These are phyloP conservation scores for Pholiota molesta DNA, from an alignment of 768 basidiomycete genomes.

Conservation along the genomic window DNA sequence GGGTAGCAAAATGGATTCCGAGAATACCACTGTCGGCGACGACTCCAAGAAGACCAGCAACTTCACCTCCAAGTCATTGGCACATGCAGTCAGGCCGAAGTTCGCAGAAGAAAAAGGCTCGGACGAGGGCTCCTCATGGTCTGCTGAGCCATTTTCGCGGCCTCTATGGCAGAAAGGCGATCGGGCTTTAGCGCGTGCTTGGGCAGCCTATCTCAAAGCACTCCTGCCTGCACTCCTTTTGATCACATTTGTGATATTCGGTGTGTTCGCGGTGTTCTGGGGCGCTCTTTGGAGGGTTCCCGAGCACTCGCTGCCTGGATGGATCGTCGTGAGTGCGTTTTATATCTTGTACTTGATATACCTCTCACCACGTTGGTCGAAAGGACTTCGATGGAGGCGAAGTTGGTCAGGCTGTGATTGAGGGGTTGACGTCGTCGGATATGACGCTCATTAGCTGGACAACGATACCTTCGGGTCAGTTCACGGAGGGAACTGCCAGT, in stretches of 20 bases:
- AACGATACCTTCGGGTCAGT: conserved; percentile 35
- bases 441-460: conserved; percentile 1
- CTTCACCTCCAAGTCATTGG: background rate
- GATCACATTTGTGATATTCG: conserved; percentile 46
- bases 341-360: background rate
- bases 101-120: background rate
- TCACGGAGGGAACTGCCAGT: conserved; percentile 44
- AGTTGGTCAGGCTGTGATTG: conserved; percentile 50
- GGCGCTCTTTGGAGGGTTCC: conserved; percentile 48
- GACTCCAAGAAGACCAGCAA: background rate
- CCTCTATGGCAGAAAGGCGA: conserved; percentile 29
- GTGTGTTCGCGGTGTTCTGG: conserved; percentile 61
- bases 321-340: conserved; percentile 5
- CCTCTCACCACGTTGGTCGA: background rate
- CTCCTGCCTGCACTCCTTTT: conserved; percentile 36
- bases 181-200: conserved; percentile 24
- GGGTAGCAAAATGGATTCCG: background rate
- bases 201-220: conserved; percentile 48
- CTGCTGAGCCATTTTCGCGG: conserved; percentile 5
- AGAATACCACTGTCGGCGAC: background rate
- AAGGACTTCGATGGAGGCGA: conserved; percentile 63
- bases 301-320: conserved; percentile 33
- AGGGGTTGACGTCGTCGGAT: conserved; percentile 23
- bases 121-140: background rate
- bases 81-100: background rate